These are phyloP conservation scores for Metarhizium humberi DNA, from an alignment of 2,329 filamentous ascomycete genomes.

Conservation along the genomic window DNA sequence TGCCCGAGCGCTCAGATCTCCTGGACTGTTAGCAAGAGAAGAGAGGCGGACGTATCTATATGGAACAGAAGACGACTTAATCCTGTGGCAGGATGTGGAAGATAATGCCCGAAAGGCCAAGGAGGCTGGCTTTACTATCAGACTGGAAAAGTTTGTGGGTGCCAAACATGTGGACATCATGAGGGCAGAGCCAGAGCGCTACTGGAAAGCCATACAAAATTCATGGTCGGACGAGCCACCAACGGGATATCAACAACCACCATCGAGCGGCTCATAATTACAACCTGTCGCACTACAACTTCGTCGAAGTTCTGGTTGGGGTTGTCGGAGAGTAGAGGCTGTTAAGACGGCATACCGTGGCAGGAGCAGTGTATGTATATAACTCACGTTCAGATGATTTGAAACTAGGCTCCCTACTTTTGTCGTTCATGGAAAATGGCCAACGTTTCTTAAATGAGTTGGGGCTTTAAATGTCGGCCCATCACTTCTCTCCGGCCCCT, in stretches of 20 bases:
- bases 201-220: slow-evolving; percentile 39
- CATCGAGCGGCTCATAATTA: too few species aligned
- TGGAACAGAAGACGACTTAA: slow-evolving; percentile 36
- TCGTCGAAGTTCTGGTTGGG: too few species aligned
- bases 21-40: slow-evolving; percentile 24
- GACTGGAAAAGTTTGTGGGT: slow-evolving; percentile 34
- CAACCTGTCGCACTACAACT: background rate
- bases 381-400: too few species aligned
- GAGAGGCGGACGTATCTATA: slow-evolving; percentile 43
- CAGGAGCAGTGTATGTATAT: background rate
- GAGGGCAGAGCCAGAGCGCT: slow-evolving; percentile 34
- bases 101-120: slow-evolving; percentile 33
- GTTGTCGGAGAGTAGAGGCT: background rate
- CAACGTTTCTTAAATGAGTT: too few species aligned
- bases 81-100: slow-evolving; percentile 38
- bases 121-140: slow-evolving; percentile 29
- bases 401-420: too few species aligned
- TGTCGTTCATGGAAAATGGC: too few species aligned
- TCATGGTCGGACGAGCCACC: slow-evolving; percentile 31
- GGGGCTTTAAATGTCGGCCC: too few species aligned
- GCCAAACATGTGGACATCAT: slow-evolving; percentile 43
- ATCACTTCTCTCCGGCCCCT: too few species aligned
- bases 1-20: slow-evolving; percentile 27
- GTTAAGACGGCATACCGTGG: background rate
- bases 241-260: background rate